Base-by-base conservation (phyloP, 306 rosid genomes). In the Clitoria ternatea region DNA sequence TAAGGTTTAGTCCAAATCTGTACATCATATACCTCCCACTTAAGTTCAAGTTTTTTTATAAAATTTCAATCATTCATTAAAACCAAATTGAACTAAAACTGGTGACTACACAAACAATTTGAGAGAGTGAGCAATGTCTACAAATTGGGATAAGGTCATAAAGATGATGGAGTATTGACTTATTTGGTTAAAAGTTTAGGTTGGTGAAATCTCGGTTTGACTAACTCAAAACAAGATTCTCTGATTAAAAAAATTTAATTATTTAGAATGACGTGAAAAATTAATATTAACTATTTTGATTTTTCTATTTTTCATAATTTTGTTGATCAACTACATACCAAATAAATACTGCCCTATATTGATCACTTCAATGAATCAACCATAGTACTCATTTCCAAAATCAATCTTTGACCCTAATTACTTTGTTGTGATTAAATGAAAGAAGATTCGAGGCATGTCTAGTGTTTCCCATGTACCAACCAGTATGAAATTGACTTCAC, bases 401-500 rank as follows among this genome's bases (percentile, higher is more conserved):
- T 14, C 22, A 17, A 32, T n/a, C 22, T 60, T 60, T 77, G 68
- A 62, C 66, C 42, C 7, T 42, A 20, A 62, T 39, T n/a, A n/a
- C n/a, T n/a, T n/a, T n/a, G n/a, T 14, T 26, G 50, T 24, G 54
- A 27, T 61, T 72, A 12, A 55, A 54, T 7, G 56, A 65, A 13
- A 8, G 50, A 9, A 29, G 66, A 65, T 79, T 66, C 49, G 36
- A 61, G 52, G 61, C 72, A 30, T 62, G 61, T 40, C 17, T 44
- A 8, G 6, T 23, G 73, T 70, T 44, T 50, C 72, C 62, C 61
- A 61, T 14, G 50, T 4, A 15, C 69, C 73, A 55, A 71, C 66
- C 83, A 57, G 50, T 26, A 40, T 61, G 76, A 67, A 73, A 73
- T 30, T 73, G 79, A 73, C 72, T 17, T 59, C 61, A 65, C 35